Evolutionary conservation across 768 basidiomycete genomes (phyloP).

Genomic region (Clitopilus passeckerianus): DNA sequence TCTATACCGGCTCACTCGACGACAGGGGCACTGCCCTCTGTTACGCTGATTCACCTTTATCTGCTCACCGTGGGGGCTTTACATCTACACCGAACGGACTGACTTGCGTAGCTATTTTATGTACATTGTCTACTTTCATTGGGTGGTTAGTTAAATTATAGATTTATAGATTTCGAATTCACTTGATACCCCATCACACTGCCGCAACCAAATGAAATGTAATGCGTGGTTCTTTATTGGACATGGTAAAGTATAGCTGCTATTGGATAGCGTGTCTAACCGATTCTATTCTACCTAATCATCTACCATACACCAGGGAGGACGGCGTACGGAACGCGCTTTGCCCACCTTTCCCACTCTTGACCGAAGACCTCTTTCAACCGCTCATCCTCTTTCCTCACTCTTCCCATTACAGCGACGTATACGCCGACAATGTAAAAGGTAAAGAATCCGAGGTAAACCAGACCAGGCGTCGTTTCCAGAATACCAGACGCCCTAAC

Average conservation of each 20-base stretch:
- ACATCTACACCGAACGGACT: background rate
- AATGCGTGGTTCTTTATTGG: background rate
- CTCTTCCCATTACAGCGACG: constrained; percentile 20
- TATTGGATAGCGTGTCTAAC: background rate
- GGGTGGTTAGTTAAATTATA: background rate
- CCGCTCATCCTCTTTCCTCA: constrained; percentile 28
- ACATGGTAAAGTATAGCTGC: background rate
- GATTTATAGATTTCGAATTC: background rate
- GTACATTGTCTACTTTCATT: background rate
- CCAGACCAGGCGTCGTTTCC: constrained; percentile 4
- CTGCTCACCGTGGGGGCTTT: background rate
- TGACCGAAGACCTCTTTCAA: constrained; percentile 22
- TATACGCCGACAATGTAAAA: constrained; percentile 19
- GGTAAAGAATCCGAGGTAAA: constrained; percentile 18
- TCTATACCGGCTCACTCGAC: too few relatives aligned
- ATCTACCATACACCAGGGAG: constrained; percentile 27
- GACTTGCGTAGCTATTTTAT: background rate
- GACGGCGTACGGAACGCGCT: constrained; percentile 23
- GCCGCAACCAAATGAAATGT: background rate
- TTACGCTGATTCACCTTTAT: background rate
- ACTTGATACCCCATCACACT: background rate
- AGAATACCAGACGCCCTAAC: constrained; percentile 10
- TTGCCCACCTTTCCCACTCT: constrained; percentile 21
- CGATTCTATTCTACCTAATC: background rate
- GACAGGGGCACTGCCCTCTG: too few relatives aligned